Base-by-base conservation (phyloP, 345 rosid species). In the Eucalyptus curtisii region DNA sequence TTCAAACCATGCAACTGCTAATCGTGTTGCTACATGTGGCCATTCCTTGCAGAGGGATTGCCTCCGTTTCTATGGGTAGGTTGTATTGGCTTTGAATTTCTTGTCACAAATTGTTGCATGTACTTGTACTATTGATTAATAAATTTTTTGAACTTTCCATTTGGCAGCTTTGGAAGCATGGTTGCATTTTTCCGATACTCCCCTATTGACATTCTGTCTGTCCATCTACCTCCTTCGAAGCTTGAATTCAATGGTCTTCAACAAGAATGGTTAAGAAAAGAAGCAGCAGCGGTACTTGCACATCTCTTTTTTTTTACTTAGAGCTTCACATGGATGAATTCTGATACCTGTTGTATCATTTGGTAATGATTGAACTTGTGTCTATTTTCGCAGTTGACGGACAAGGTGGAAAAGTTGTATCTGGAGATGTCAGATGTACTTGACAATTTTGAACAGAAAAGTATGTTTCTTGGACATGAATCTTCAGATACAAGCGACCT, bases 11-110 rank as follows among this genome's bases (percentile, higher is more conserved):
- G 96, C 99, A 33, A 97, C 99, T 90, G 99, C 99, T 12, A 97
- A 97, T 90, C 99, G 99, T 64, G 95, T 98, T 91, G 99, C 99
- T 53, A 95, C 96, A 11, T 98, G 99, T 91, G 99, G 99, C 86
- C 99, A 98, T 92, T 98, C 99, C 12, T 93, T 98, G 94, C 99
- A 98, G 90, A 96, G 95, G 90, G 99, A 98, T 91, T 98, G 99
- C 90, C 96, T 98, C 66, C 96, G 99, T 40, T 98, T 94, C 93
- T 98, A 98, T 91, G 99, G 99, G 99, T 97, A 94, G 91, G 89
- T 86, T 20, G 68, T 53, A 19, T 79, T 45, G 47, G 71, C 24
- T 79, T 88, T 37, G 86, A 44, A 89, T 87, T 49, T 64, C 49
- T 84, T 47, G 49, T 19, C 40, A 24, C 45, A 71, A 37, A 71